Conservation (phyloP, 1,284 basidiomycete genomes). For the Trichosporon sp. region DNA sequence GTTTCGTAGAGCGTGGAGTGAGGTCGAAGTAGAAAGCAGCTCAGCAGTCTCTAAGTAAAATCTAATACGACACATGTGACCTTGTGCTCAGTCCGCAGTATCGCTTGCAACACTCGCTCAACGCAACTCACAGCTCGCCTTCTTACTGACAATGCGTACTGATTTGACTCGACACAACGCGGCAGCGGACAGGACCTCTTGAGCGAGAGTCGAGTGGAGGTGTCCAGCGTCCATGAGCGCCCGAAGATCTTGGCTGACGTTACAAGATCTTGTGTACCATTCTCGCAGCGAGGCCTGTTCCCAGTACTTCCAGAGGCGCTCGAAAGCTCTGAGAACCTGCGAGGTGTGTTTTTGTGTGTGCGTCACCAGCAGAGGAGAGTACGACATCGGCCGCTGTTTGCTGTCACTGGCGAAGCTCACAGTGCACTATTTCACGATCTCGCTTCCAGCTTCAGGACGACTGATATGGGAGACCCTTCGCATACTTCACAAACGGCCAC, state of each 20-base stretch:
- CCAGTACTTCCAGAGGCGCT: neutral
- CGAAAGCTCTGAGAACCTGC: neutral
- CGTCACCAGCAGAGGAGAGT: neutral
- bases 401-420: neutral
- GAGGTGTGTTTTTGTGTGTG: neutral
- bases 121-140: too few relatives aligned
- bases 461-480: too few relatives aligned
- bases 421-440: neutral
- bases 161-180: neutral
- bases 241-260: neutral
- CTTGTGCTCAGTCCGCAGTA: conserved; percentile 10
- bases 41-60: conserved; percentile 3
- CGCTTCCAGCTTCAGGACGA: neutral
- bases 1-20: neutral
- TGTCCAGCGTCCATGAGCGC: too few relatives aligned
- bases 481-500: neutral
- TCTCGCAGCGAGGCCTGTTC: neutral
- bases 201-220: too few relatives aligned
- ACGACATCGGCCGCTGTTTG: neutral
- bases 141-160: neutral
- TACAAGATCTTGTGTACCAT: neutral
- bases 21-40: neutral
- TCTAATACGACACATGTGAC: conserved; percentile 10
- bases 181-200: neutral
- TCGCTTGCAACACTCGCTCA: neutral